Evolutionary conservation across 2,329 filamentous ascomycete species (phyloP).

Genomic region (Blastomyces percursus): DNA sequence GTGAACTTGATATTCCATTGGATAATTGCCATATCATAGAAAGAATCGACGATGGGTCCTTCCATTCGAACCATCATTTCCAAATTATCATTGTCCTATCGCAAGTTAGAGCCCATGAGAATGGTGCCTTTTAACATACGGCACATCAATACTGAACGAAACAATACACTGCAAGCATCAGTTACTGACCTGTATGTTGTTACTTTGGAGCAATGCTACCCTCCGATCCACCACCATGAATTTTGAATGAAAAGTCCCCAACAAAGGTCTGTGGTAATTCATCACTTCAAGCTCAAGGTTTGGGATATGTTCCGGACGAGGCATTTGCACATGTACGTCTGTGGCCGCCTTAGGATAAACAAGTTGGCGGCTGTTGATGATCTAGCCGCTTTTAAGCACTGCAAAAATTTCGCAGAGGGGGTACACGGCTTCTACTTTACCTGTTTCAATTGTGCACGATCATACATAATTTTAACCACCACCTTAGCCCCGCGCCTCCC

Average conservation of each 20-base stretch:
- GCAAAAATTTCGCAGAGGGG: neutral
- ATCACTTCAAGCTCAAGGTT: conserved; percentile 61
- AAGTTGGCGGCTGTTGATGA: conserved; percentile 53
- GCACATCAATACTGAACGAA: neutral
- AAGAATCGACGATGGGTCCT: conserved; percentile 62
- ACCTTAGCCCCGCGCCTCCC: conserved; percentile 47
- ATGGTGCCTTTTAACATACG: neutral
- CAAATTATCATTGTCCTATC: conserved; percentile 59
- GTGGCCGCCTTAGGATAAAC: conserved; percentile 51
- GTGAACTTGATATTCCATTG: conserved; percentile 57
- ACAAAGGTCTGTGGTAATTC: conserved; percentile 57
- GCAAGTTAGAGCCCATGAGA: neutral
- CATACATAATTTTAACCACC: conserved; percentile 65
- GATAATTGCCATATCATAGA: conserved; percentile 64
- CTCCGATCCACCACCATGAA: conserved; percentile 66
- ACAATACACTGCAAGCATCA: neutral
- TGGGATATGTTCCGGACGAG: conserved; percentile 54
- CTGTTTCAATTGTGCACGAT: conserved; percentile 56
- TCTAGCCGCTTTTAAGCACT: conserved; percentile 16
- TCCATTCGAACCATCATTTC: conserved; percentile 73
- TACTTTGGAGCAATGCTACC: conserved; percentile 61
- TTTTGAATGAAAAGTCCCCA: conserved; percentile 69
- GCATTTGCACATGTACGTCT: conserved; percentile 48
- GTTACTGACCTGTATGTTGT: conserved; percentile 51
- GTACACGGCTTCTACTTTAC: conserved; percentile 16